Evolutionary conservation across 495 filamentous ascomycete genomes (phyloP).

Genomic region (Mytilinidion resinicola): DNA sequence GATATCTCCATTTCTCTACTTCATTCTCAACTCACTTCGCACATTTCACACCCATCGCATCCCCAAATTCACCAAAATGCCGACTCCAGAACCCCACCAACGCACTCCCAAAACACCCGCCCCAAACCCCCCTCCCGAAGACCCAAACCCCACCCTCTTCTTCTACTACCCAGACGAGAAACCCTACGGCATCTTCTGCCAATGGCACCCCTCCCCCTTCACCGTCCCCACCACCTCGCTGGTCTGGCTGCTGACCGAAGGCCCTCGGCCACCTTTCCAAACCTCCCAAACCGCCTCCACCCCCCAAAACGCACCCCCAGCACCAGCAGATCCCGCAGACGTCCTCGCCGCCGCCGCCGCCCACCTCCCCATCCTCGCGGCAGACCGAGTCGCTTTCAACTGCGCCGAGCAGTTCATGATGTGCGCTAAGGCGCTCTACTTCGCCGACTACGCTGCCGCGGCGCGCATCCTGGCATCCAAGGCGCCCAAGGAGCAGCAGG

Average conservation of each 20-base stretch:
- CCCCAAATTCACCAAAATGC: background rate
- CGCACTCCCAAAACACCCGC: background rate
- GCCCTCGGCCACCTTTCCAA: background rate
- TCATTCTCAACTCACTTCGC: background rate
- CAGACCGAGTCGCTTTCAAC: background rate
- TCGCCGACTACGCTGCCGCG: background rate
- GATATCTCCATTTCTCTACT: too few relatives aligned
- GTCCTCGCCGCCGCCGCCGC: background rate
- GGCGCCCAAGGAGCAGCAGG: background rate
- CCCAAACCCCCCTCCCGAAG: background rate
- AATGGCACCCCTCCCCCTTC: background rate
- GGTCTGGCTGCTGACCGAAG: background rate
- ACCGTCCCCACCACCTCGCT: background rate
- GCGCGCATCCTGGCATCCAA: background rate
- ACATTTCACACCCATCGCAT: background rate
- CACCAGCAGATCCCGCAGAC: too few relatives aligned
- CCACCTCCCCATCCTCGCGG: background rate
- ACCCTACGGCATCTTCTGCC: background rate
- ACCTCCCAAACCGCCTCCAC: background rate
- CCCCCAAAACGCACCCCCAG: too few relatives aligned
- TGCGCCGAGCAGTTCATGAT: constrained; percentile 3
- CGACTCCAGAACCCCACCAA: background rate
- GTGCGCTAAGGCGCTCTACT: background rate
- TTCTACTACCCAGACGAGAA: background rate
- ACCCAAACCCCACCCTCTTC: background rate